Conservation (phyloP, 2,329 filamentous ascomycete genomes). For the Ascocoryne sarcoides region DNA sequence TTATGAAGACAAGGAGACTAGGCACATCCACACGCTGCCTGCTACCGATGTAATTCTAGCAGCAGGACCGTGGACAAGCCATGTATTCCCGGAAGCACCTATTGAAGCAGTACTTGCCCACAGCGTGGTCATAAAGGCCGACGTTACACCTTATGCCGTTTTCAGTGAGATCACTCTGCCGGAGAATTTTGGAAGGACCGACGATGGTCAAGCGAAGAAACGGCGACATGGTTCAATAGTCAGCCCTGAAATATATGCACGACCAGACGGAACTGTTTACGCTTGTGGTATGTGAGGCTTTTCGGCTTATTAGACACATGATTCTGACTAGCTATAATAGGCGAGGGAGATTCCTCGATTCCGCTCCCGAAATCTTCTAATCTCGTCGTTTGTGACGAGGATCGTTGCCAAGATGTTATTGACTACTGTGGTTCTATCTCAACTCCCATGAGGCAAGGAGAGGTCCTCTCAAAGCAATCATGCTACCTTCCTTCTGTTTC, state of each 20-base stretch:
- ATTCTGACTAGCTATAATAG: constrained; percentile 24
- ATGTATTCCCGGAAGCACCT: constrained; percentile 47
- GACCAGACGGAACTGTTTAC: constrained; percentile 83
- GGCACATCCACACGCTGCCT: constrained; percentile 38
- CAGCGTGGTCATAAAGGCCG: constrained; percentile 54
- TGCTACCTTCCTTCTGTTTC: constrained; percentile 70
- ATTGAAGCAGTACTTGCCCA: constrained; percentile 53
- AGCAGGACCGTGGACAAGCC: constrained; percentile 54
- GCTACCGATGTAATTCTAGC: constrained; percentile 37
- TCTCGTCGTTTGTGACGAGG: constrained; percentile 64
- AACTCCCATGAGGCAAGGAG: constrained; percentile 55
- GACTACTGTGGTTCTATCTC: constrained; percentile 64
- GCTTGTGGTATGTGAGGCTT: constrained; percentile 70
- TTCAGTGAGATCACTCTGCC: constrained; percentile 83
- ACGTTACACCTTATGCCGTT: constrained; percentile 65
- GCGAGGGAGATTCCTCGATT: constrained; percentile 67
- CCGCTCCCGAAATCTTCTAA: constrained; percentile 70
- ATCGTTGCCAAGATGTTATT: constrained; percentile 75
- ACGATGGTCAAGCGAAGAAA: constrained; percentile 39
- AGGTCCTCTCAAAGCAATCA: constrained; percentile 70
- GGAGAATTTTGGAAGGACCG: constrained; percentile 47
- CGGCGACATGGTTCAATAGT: constrained; percentile 53
- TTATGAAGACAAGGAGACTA: constrained; percentile 45
- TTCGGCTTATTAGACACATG: no score
- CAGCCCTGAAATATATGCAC: constrained; percentile 87